These are phyloP conservation scores for Saccharomycopsis javanensis DNA, from an alignment of 805 yeast genomes.

Conservation along the genomic window DNA sequence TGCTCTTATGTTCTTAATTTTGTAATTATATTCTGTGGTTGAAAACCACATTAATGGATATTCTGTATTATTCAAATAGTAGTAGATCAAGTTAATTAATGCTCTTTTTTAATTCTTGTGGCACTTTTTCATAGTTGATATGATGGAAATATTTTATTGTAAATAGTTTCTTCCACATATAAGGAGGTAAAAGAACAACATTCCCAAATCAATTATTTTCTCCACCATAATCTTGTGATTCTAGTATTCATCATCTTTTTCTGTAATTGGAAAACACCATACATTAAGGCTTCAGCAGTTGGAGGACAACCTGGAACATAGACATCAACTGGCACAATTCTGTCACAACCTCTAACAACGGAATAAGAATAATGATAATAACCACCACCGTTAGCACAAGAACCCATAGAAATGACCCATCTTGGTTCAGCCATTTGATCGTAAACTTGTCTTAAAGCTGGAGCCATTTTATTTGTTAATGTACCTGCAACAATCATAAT, in stretches of 20 bases:
- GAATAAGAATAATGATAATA: conserved; percentile 84
- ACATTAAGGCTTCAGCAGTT: conserved; percentile 82
- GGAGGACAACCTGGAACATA: conserved; percentile 95
- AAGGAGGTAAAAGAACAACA: background rate
- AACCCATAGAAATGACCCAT: conserved; percentile 92
- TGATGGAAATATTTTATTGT: no score
- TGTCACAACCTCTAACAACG: conserved; percentile 84
- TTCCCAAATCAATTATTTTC: conserved; percentile 30
- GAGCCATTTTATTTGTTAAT: conserved; percentile 87
- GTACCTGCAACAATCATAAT: conserved; percentile 91
- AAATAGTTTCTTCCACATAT: no score
- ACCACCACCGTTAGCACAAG: conserved; percentile 92
- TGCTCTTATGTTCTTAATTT: no score
- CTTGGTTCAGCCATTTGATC: conserved; percentile 94
- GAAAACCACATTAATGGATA: no score
- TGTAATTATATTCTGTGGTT: no score
- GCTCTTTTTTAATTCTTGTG: no score
- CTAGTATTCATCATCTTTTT: conserved; percentile 81
- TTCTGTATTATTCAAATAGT: no score
- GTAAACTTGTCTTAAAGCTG: conserved; percentile 84
- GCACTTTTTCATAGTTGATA: no score
- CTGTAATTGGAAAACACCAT: conserved; percentile 81
- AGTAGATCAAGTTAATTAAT: no score
- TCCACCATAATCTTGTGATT: conserved; percentile 80
- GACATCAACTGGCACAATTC: conserved; percentile 80